These are phyloP conservation scores for Botrytis fragariae DNA, from an alignment of 2,329 filamentous ascomycete genomes.

Conservation along the genomic window DNA sequence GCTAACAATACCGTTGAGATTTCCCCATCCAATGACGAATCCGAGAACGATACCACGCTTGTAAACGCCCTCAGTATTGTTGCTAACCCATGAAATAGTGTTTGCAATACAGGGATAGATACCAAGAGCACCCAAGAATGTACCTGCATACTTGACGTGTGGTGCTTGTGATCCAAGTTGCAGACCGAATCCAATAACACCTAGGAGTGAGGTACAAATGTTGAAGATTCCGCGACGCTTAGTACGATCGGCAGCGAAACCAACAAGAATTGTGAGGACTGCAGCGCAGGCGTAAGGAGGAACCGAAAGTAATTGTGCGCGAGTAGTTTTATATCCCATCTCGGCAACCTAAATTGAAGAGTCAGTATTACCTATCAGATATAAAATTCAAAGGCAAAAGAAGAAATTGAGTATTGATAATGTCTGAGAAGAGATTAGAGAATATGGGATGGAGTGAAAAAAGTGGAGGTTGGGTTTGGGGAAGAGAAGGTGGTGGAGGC, in stretches of 20 bases:
- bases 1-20: slow-evolving; percentile 65
- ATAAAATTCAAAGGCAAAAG: background rate
- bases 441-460: background rate
- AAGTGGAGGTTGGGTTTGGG: background rate
- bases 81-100: slow-evolving; percentile 81
- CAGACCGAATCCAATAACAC: slow-evolving; percentile 79
- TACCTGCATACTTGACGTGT: slow-evolving; percentile 74
- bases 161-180: slow-evolving; percentile 62
- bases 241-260: slow-evolving; percentile 74
- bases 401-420: rapidly evolving
- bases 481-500: background rate
- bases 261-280: slow-evolving; percentile 64
- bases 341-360: slow-evolving; percentile 46
- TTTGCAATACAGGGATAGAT: slow-evolving; percentile 86
- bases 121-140: slow-evolving; percentile 78
- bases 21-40: slow-evolving; percentile 88
- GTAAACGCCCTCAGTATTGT: slow-evolving; percentile 86
- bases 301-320: slow-evolving; percentile 69
- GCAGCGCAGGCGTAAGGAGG: slow-evolving; percentile 74
- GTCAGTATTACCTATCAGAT: background rate
- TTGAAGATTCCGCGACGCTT: slow-evolving; percentile 76
- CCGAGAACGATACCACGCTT: slow-evolving; percentile 84
- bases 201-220: slow-evolving; percentile 66
- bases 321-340: slow-evolving; percentile 55
- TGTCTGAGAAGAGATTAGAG: background rate